Base-by-base conservation (phyloP, 2,329 filamentous ascomycete genomes). In the Ascochyta viciae-villosae region DNA sequence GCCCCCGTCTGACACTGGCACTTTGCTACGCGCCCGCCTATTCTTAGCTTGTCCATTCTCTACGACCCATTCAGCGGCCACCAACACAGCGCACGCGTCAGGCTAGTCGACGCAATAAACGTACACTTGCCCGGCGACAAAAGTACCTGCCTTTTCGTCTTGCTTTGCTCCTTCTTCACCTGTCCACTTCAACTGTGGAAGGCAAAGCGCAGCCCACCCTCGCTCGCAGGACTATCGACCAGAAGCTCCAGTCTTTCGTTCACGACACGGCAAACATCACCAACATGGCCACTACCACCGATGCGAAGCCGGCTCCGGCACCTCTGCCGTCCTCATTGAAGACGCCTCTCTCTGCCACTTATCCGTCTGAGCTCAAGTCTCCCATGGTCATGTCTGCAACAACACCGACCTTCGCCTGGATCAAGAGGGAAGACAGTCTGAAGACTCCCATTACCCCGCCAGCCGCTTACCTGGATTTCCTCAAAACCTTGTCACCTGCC, bases 371-470 rank as follows among this genome's bases (percentile, higher is more conserved):
- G 68, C 68, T 82, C 50, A 68, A 84, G 63, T 93, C 88, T 62
- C 90, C 90, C 44, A 82, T 90, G 70, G 87, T 87, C 44, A 63
- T 69, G 52, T 75, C 72, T 19, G 69, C 71, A 35, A 65, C 70
- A n/a, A 74, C 72, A 34, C 80, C 79, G 46, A 82, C 82, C 42
- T 81, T 85, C 19, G 65, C 68, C 57, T 67, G 59, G 66, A 85
- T 93, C 81, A 94, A 93, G 76, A 79, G 80, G 50, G 84, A 89
- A 65, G 84, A 87, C 56, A 77, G 82, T 40, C 77, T 87, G 54
- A 89, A 87, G 78, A 97, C 93, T 4, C 93, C 93, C 44, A 96
- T 98, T 75, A 96, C 90, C 47, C 94, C 94, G 48, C 94, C 94
- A 3, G 82, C 85, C 22, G 93, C 94, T 54, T 98, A 98, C 74